phyloP scores from a whole-genome alignment of 768 basidiomycete genomes.

The Leccinum uliginosum region DNA sequence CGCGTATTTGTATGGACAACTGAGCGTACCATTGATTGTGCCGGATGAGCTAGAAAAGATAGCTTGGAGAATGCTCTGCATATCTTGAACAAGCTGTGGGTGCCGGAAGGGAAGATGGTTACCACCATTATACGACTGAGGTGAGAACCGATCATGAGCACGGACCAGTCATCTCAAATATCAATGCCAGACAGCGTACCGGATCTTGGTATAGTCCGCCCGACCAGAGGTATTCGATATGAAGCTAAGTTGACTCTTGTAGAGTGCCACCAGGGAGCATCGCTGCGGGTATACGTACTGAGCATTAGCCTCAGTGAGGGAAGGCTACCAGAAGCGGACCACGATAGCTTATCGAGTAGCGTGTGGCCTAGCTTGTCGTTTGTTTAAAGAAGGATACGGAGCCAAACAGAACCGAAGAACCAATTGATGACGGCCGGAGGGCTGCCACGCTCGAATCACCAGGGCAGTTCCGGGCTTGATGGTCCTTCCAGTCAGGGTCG shows the following conservation, averaged over 20 bases:
- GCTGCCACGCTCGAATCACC: no score
- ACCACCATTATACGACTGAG: constrained; percentile 62
- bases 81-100: constrained; percentile 39
- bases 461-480: no score
- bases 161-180: background rate
- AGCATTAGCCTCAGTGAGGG: no score
- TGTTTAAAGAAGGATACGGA: no score
- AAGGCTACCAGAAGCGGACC: no score
- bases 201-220: constrained; percentile 68
- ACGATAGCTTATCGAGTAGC: no score
- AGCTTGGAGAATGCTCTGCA: constrained; percentile 49
- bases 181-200: constrained; percentile 32
- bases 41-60: constrained; percentile 60
- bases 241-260: constrained; percentile 60
- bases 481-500: no score
- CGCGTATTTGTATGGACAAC: constrained; percentile 1
- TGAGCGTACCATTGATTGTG: constrained; percentile 47
- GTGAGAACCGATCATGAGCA: background rate
- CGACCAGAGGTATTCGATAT: constrained; percentile 74
- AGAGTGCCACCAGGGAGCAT: constrained; percentile 60
- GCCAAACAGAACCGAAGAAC: no score
- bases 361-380: no score
- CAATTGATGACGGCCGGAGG: no score
- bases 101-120: constrained; percentile 51
- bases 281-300: constrained; percentile 34